phyloP scores from a whole-genome alignment of 2,329 filamentous ascomycete genomes.

The Sarocladium strictum region DNA sequence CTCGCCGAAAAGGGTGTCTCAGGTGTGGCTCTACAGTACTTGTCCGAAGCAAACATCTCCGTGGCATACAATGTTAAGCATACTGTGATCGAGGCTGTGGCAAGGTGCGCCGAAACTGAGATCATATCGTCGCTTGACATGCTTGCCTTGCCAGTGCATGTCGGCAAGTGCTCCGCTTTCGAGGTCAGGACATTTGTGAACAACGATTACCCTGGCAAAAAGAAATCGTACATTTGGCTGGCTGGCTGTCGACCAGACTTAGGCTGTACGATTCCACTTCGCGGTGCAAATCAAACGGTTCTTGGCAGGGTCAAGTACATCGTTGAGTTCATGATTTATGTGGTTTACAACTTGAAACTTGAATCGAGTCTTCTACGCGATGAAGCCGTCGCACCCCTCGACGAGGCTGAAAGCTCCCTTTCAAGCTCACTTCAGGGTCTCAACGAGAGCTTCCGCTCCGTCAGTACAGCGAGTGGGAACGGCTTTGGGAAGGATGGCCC shows the following conservation, averaged over 20 bases:
- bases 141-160: conserved; percentile 64
- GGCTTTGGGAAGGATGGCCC: conserved; percentile 17
- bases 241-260: conserved; percentile 85
- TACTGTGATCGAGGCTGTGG: conserved; percentile 91
- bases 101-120: conserved; percentile 82
- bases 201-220: conserved; percentile 63
- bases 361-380: conserved; percentile 93
- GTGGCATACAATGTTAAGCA: conserved; percentile 96
- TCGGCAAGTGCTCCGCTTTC: conserved; percentile 79
- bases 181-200: conserved; percentile 95
- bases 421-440: conserved; percentile 34
- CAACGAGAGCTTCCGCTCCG: conserved; percentile 32
- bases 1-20: conserved; percentile 93
- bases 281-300: conserved; percentile 67
- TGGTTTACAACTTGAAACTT: conserved; percentile 94
- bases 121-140: conserved; percentile 96
- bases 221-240: conserved; percentile 93
- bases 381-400: conserved; percentile 79
- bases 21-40: conserved; percentile 79
- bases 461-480: conserved; percentile 25
- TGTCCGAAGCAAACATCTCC: conserved; percentile 83
- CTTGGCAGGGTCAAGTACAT: conserved; percentile 83
- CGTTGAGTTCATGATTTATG: conserved; percentile 98
- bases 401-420: conserved; percentile 41
- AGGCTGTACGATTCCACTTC: conserved; percentile 88